Percentiles rank a stretch among this genome's conserved stretches.
These are phyloP conservation scores for Luffa aegyptiaca DNA, from an alignment of 306 rosid species.

Conservation along the genomic window DNA sequence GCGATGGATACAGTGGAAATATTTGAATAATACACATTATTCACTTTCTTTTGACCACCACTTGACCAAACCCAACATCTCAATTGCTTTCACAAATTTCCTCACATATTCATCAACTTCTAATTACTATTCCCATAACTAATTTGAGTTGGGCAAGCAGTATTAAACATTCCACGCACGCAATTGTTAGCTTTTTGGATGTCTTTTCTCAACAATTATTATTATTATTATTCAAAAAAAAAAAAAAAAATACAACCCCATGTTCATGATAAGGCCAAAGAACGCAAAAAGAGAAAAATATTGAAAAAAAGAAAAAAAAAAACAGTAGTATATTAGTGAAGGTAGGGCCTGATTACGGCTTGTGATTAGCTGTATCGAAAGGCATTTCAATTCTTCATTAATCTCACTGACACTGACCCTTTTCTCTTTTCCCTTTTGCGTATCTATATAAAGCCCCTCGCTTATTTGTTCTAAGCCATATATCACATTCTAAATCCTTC, in stretches of 20 bases:
- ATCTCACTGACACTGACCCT: not conserved
- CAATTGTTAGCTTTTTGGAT: not conserved
- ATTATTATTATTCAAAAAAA: not conserved
- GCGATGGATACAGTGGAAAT: not conserved
- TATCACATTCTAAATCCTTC: conserved; percentile 5
- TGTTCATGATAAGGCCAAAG: not conserved
- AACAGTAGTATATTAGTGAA: not conserved
- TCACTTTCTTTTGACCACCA: not conserved
- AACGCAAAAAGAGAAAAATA: not conserved
- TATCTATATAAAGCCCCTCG: conserved; percentile 19
- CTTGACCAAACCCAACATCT: not conserved
- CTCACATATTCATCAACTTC: not conserved
- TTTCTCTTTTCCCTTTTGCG: not conserved
- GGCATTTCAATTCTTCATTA: conserved; percentile 25
- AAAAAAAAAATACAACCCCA: not conserved
- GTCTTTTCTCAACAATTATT: not conserved
- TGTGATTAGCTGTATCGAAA: conserved; percentile 74
- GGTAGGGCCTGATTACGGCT: conserved; percentile 57
- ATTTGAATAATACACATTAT: not conserved
- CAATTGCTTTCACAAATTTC: not conserved
- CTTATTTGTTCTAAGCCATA: not conserved
- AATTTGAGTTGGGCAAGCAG: not conserved
- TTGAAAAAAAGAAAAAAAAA: not conserved
- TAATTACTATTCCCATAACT: not conserved
- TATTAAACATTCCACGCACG: not conserved